Percentiles rank a stretch among this genome's conserved stretches.
These are phyloP conservation scores for Fonsecaea nubica DNA, from an alignment of 2,329 filamentous ascomycete species.

Conservation along the genomic window DNA sequence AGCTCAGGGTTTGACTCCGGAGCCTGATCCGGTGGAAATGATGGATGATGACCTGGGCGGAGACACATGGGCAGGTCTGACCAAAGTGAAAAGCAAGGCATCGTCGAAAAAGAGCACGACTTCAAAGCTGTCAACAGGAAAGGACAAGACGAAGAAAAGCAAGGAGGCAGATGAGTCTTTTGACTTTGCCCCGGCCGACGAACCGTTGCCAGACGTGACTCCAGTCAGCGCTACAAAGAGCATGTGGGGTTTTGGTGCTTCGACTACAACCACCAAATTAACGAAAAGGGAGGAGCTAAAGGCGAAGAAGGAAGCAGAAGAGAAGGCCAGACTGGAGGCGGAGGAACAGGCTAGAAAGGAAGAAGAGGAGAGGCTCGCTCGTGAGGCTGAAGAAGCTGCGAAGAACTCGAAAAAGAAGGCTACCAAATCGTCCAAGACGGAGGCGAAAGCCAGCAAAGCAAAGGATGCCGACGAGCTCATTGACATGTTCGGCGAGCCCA, in stretches of 20 bases:
- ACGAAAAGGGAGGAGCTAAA: constrained; percentile 55
- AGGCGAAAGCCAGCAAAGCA: constrained; percentile 40
- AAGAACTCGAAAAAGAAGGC: constrained; percentile 45
- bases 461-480: constrained; percentile 44
- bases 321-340: constrained; percentile 40
- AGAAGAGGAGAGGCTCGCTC: constrained; percentile 41
- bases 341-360: constrained; percentile 43
- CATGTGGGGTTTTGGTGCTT: constrained; percentile 55
- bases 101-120: constrained; percentile 51
- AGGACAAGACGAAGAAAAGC: constrained; percentile 41
- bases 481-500: constrained; percentile 45
- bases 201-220: constrained; percentile 45
- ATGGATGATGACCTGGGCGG: constrained; percentile 43
- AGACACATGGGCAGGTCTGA: constrained; percentile 50
- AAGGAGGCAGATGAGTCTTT: constrained; percentile 37
- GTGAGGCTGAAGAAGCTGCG: constrained; percentile 42
- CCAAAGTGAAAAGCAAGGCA: constrained; percentile 46
- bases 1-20: constrained; percentile 51
- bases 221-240: constrained; percentile 46
- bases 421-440: constrained; percentile 37
- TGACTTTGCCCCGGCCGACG: constrained; percentile 34
- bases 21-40: constrained; percentile 47
- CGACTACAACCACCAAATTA: constrained; percentile 50
- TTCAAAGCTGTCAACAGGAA: constrained; percentile 38
- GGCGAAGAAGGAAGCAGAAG: constrained; percentile 50